Conservation (phyloP, 73 alveolate species). For the Uronychia binucleata region DNA sequence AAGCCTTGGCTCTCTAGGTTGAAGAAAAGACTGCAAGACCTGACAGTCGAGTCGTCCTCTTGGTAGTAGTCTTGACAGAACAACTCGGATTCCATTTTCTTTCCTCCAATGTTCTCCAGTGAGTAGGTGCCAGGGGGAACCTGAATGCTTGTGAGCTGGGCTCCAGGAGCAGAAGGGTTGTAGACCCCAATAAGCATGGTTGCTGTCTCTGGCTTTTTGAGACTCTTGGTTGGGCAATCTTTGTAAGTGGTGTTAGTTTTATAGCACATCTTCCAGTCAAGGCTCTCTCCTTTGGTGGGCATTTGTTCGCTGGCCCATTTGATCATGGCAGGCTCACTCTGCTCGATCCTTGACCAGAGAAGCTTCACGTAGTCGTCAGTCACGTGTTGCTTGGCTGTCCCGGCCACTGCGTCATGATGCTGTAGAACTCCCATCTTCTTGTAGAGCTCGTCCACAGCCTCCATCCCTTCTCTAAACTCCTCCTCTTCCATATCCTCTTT, state of each 20-base stretch:
- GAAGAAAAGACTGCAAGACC: not conserved
- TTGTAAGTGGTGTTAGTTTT: slow-evolving; percentile 14
- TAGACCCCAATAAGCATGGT: not conserved
- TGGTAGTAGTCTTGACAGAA: not conserved
- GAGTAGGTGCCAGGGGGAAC: not conserved
- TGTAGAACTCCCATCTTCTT: slow-evolving; percentile 54
- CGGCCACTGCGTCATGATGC: slow-evolving; percentile 93
- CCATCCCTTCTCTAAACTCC: slow-evolving; percentile 37
- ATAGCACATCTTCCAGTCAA: not conserved
- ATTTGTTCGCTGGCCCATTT: no score
- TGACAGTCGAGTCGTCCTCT: not conserved
- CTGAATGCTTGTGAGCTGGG: not conserved
- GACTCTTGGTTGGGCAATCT: slow-evolving; percentile 24
- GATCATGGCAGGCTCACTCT: slow-evolving; percentile 4
- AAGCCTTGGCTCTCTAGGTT: no score
- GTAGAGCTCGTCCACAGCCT: slow-evolving; percentile 23
- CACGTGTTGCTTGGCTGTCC: slow-evolving; percentile 85
- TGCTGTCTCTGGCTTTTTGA: not conserved
- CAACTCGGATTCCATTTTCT: slow-evolving; percentile 5
- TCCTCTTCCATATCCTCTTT: slow-evolving; percentile 46
- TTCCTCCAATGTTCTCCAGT: slow-evolving; percentile 1
- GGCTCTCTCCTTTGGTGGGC: not conserved
- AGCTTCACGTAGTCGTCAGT: slow-evolving; percentile 70
- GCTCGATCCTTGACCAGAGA: slow-evolving; percentile 11
- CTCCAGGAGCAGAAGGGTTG: not conserved